These are phyloP conservation scores for Fraxinus floribunda DNA, from an alignment of 305 asterid genomes.

Conservation along the genomic window DNA sequence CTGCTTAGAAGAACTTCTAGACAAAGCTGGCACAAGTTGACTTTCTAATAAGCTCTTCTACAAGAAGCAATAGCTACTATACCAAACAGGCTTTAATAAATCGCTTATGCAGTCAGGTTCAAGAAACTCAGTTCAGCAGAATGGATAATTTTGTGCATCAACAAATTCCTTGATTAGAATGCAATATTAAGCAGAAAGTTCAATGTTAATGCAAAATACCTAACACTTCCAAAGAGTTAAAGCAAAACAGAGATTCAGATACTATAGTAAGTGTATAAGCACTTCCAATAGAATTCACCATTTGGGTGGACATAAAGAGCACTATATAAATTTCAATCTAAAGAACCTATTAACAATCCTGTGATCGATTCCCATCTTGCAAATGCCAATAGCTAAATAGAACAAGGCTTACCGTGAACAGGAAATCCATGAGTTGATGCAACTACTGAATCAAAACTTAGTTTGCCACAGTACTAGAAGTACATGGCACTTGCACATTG, in stretches of 20 bases:
- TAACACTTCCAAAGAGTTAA: background rate
- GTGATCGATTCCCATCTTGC: background rate
- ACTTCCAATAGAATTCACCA: background rate
- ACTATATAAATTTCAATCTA: background rate
- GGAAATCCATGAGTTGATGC: conserved; percentile 25
- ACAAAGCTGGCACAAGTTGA: background rate
- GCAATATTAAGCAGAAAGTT: background rate
- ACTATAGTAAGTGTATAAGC: background rate
- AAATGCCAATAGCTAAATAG: background rate
- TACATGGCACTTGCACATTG: conserved; percentile 37
- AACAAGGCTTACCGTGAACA: conserved; percentile 35
- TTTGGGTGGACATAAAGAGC: background rate
- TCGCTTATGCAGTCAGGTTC: background rate
- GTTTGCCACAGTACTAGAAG: conserved; percentile 52
- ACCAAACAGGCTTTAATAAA: background rate
- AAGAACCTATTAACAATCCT: background rate
- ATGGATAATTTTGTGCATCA: background rate
- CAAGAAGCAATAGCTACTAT: background rate
- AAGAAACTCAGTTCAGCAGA: background rate
- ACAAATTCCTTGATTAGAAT: background rate
- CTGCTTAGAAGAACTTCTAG: background rate
- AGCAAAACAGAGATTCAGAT: background rate
- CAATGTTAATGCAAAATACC: background rate
- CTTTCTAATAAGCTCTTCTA: background rate
- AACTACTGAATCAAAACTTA: conserved; percentile 24